Base-by-base conservation (phyloP, 2,329 filamentous ascomycete species). In the Penicillium sp. region DNA sequence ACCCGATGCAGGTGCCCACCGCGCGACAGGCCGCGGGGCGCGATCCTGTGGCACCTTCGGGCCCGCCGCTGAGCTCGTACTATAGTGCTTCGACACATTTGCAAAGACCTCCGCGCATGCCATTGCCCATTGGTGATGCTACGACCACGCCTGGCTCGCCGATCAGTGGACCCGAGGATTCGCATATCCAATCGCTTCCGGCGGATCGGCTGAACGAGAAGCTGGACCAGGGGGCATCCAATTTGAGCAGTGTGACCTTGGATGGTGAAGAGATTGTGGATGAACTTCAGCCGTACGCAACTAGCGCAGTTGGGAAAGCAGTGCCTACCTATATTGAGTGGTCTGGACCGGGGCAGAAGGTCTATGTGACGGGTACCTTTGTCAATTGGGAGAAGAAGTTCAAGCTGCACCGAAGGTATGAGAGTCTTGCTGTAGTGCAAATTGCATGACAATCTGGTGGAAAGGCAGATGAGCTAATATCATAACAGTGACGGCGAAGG, bases 361-460 rank as follows among this genome's bases (percentile, higher is more conserved):
- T 98, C 66, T 99, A 97, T 76, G 93, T 99, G 50, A 99, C 95
- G 0, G 94, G 94, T 67, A 98, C 95, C 22, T 97, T 98, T 75
- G 96, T 96, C 71, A 91, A 94, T 76, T 99, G 95, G 95, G 93
- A 96, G 79, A 90, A 91, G 76, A 98, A 98, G 80, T 96, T 93
- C 76, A 88, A 91, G 70, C 82, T 99, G 73, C 88, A 93, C 78
- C 89, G 86, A 77, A 89, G 92, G 93, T 96, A 86, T 86, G 90
- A 88, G 37, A 44, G 58, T 47, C 28, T 19, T 60, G 26, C 37
- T 49, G 45, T 53, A 24, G 42, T 53, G 42, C 53, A 24, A 59
- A 49, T 49, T 66, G 69, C 60, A 65, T 63, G 38, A 12, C 24
- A 51, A 45, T 19, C 57, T 50, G 61, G 60, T 49, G 45, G 45